A percentile compares a stretch with the other conserved stretches of the same genome.
These are phyloP conservation scores for Didymella pinodella DNA, from an alignment of 2,329 filamentous ascomycete species.

Conservation along the genomic window DNA sequence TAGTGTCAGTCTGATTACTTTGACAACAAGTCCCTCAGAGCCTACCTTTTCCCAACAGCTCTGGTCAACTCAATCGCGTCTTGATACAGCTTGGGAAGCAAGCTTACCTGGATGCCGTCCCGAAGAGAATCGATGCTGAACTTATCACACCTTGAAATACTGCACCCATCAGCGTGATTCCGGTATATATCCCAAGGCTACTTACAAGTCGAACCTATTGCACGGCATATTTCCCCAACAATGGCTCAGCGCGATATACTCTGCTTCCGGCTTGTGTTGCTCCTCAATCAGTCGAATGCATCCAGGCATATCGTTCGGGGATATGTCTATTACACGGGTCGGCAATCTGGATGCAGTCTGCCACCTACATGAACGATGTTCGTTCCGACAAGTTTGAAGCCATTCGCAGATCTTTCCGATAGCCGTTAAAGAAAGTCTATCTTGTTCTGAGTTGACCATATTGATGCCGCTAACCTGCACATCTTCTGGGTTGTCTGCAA, in stretches of 20 bases:
- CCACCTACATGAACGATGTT: conserved; percentile 4
- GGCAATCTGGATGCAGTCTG: neutral
- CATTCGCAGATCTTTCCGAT: conserved; percentile 6
- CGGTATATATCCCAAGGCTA: neutral
- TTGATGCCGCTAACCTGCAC: conserved; percentile 1
- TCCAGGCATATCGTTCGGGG: neutral
- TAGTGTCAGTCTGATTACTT: neutral
- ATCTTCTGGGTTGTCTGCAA: neutral
- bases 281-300: conserved; percentile 12
- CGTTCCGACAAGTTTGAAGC: conserved; percentile 6
- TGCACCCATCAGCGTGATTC: neutral
- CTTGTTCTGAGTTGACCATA: conserved; percentile 8
- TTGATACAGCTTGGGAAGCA: conserved; percentile 16
- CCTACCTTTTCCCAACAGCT: conserved; percentile 2
- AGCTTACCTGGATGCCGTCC: neutral
- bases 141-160: conserved; percentile 13
- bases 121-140: conserved; percentile 8
- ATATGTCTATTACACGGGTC: conserved; percentile 12
- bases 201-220: conserved; percentile 15
- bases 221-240: conserved; percentile 22
- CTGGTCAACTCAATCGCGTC: conserved; percentile 15
- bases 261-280: neutral
- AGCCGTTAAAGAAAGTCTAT: conserved; percentile 7
- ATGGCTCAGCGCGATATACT: conserved; percentile 22
- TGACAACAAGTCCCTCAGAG: no score